Conservation (phyloP, 208 protist species). For the Leishmania gerbilli region DNA sequence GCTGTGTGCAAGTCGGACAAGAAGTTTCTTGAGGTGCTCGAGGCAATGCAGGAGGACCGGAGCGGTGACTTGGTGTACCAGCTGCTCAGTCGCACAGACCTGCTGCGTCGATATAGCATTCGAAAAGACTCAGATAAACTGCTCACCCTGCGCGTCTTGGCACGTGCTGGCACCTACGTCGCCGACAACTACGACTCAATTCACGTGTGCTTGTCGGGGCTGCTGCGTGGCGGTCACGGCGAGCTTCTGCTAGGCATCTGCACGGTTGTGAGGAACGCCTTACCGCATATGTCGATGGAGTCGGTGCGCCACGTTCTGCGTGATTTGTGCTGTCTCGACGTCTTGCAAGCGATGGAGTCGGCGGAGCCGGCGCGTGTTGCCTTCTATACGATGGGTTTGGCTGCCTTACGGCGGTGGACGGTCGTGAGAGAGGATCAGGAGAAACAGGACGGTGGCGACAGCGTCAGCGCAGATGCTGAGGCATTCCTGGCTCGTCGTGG, state of each 20-base stretch:
- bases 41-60: conserved; percentile 7
- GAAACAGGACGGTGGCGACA: background rate
- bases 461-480: background rate
- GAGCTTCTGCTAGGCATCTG: conserved; percentile 1
- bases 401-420: conserved; percentile 1
- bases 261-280: background rate
- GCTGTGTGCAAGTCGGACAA: background rate
- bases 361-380: conserved; percentile 4
- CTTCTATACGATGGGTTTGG: conserved; percentile 13
- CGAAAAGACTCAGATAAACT: conserved; percentile 3
- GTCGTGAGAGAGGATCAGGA: background rate
- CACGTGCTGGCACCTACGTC: conserved; percentile 5
- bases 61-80: conserved; percentile 1
- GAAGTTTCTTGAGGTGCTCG: conserved; percentile 2
- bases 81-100: conserved; percentile 6
- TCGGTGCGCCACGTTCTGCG: conserved; percentile 7
- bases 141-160: conserved; percentile 7
- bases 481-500: conserved; percentile 24
- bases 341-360: background rate
- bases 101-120: conserved; percentile 3
- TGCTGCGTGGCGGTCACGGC: background rate
- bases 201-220: background rate
- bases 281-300: conserved; percentile 1
- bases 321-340: conserved; percentile 4
- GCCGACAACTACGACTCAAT: conserved; percentile 11